A percentile compares a stretch with the other conserved stretches of the same genome.
Evolutionary conservation across 139 green algal genomes (phyloP).

Genomic region (Ulvella scutata): DNA sequence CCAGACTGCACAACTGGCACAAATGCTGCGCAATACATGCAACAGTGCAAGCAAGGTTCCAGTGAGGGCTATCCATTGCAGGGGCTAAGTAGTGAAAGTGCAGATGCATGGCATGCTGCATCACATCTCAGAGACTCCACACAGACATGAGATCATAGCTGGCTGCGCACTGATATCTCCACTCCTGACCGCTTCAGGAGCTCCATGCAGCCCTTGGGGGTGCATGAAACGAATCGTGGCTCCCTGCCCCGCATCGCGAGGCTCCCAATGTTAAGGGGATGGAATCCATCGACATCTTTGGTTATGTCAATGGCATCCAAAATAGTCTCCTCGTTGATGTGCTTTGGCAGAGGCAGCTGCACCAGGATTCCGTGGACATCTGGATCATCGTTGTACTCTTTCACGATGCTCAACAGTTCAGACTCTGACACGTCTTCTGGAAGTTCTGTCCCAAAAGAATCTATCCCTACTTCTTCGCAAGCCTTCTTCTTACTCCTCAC

Average conservation of each 20-base stretch:
- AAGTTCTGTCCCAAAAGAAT: slow-evolving; percentile 70
- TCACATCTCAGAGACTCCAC: too few species aligned
- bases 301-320: slow-evolving; percentile 59
- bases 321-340: slow-evolving; percentile 79
- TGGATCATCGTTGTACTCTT: slow-evolving; percentile 53
- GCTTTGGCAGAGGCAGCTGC: slow-evolving; percentile 85
- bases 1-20: too few species aligned
- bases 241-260: slow-evolving; percentile 63
- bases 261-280: slow-evolving; percentile 84
- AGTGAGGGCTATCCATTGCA: too few species aligned
- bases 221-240: slow-evolving; percentile 71
- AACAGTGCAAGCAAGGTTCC: too few species aligned
- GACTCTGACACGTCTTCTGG: slow-evolving; percentile 66
- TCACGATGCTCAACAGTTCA: slow-evolving; percentile 75
- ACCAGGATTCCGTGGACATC: slow-evolving; percentile 90
- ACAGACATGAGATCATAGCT: too few species aligned
- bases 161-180: slow-evolving; percentile 10
- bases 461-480: slow-evolving; percentile 83
- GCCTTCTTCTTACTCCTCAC: slow-evolving; percentile 90
- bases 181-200: slow-evolving; percentile 53
- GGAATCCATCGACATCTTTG: slow-evolving; percentile 96
- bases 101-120: too few species aligned
- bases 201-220: slow-evolving; percentile 81
- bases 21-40: slow-evolving; percentile 58
- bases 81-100: too few species aligned